These are phyloP conservation scores for Backusella luteola DNA, from an alignment of 192 early-diverging fungal species.

Conservation along the genomic window DNA sequence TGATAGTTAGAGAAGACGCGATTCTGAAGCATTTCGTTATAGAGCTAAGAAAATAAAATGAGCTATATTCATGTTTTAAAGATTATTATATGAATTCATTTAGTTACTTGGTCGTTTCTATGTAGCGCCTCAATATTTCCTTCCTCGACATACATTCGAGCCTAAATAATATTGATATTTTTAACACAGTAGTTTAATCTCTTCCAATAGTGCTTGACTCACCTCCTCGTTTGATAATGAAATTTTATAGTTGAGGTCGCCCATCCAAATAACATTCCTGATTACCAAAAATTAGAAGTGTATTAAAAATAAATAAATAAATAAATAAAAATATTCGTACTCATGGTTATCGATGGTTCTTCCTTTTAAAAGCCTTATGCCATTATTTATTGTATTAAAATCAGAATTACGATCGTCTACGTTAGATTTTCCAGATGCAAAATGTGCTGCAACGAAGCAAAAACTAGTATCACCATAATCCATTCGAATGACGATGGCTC, in stretches of 20 bases:
- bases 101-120: slow-evolving; percentile 57
- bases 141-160: slow-evolving; percentile 37
- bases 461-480: slow-evolving; percentile 83
- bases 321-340: slow-evolving; percentile 41
- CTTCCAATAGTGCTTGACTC: background rate
- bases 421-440: slow-evolving; percentile 80
- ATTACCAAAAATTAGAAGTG: background rate
- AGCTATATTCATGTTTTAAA: background rate
- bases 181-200: background rate
- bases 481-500: slow-evolving; percentile 89
- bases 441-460: slow-evolving; percentile 91
- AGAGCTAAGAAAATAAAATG: slow-evolving; percentile 36
- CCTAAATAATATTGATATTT: slow-evolving; percentile 22
- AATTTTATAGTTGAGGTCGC: slow-evolving; percentile 94
- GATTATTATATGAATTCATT: background rate
- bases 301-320: background rate
- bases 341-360: slow-evolving; percentile 75
- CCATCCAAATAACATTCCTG: slow-evolving; percentile 76
- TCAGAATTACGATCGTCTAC: slow-evolving; percentile 83
- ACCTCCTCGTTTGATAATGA: slow-evolving; percentile 73
- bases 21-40: slow-evolving; percentile 54
- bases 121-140: slow-evolving; percentile 49
- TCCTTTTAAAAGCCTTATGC: slow-evolving; percentile 69
- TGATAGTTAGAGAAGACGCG: slow-evolving; percentile 74
- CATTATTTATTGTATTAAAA: slow-evolving; percentile 75